Base-by-base conservation (phyloP, 768 basidiomycete genomes). In the Lactarius indigo region DNA sequence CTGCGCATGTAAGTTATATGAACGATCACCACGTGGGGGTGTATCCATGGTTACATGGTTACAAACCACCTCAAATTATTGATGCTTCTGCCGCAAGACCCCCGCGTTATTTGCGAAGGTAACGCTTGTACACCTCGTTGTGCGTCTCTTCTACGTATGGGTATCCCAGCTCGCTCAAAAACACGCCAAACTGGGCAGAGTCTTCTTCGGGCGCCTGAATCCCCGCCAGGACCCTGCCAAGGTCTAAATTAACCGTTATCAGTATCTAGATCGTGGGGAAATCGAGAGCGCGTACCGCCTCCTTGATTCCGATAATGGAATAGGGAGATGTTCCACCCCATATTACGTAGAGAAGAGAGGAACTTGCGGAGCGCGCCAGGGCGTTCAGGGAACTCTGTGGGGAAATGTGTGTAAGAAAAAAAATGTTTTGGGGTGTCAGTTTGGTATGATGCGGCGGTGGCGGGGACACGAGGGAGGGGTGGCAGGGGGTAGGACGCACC, bases 291-390 rank as follows among this genome's bases (percentile, higher is more conserved):
- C 89, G 65, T 71, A 93, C 96, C 96, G 74, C 91, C 94, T 35
- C 97, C 97, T 66, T 98, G 96, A 75, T 98, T 98, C 63, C 97
- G 85, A 77, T 99, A 99, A 76, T 99, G 97, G 80, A 98, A 99
- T 69, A 99, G 76, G 1, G 94, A 91, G 58, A 99, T 93, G 76
- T 96, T 98, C 95, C 96, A 98, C 30, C 87, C 88, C 23, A 84
- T 79, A 30, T 66, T 63, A 37, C 89, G 89, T 55, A 99, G 75
- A 3, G 90, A 91, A 33, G 88, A 81, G 66, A 99, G 81, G 81
- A 98, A 99, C 70, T 91, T 92, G 52, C 92, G 87, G 64, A 99
- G 80, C 4, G 96, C 97, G 2, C 88, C 90, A 0, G 94, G 96
- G 61, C 97, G 81, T 76, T 99, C 97, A 1, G 97, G 97, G 75